Evolutionary conservation across 164 flowering plant genomes (phyloP), one percentile per base, ranked within the genome.

Genomic region (Magnolia sinica): DNA sequence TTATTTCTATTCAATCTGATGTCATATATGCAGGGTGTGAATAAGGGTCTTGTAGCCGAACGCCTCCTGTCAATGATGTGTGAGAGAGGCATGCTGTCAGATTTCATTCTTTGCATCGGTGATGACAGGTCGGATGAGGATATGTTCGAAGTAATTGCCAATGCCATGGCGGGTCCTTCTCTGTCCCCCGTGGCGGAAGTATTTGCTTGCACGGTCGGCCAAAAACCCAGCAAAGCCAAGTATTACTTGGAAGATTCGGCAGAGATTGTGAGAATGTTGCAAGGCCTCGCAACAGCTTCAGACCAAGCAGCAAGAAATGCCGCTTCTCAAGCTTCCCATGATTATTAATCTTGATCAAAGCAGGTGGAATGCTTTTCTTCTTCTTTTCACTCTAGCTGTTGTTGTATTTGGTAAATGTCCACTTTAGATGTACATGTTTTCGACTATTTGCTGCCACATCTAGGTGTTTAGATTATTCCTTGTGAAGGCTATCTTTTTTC

Each of bases 171-270:
- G 0, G 82, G 85, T 45, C 81, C 86, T 61, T 74, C 81, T 45
- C 83, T 86, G 51, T 82, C 90, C 1, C 83, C 87, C 0, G 82
- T 83, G 3, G 87, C 88, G 1, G 86, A 83, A 76, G 86, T 87
- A 63, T 87, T 87, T 73, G 88, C 90, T n/a, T 87, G 90, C 83
- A 87, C 90, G 1, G 90, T 87, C 23, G 88, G 90, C 19, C 87
- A 84, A 76, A 87, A 87, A 68, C 89, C 89, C 2, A 87, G 89
- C 76, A 87, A 82, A 78, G 87, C 89, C 50, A 85, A 81, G 83
- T 87, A 87, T 74, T 87, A 85, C 50, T 77, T 87, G 75, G 88
- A 87, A 8, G 89, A 87, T 63, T 84, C 87, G 19, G 68, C 78
- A 7, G 89, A 87, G 77, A 83, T 86, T 55, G 63, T 86, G 5